A percentile compares a stretch with the other conserved stretches of the same genome.
phyloP scores from a whole-genome alignment of 805 yeast genomes.

The Ogataea glucozyma region DNA sequence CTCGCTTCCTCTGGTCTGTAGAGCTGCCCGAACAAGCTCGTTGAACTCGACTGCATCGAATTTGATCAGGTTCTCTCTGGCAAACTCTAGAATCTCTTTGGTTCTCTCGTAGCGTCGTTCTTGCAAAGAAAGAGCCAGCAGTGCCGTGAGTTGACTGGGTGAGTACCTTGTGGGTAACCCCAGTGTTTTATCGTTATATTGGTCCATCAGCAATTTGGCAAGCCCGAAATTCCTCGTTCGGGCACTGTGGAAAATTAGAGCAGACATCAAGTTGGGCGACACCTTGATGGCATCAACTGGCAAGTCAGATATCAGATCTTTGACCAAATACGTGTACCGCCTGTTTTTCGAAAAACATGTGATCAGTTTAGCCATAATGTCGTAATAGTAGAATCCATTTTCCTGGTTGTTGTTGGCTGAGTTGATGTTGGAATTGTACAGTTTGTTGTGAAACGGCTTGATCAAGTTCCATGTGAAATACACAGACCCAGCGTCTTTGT shows the following conservation, averaged over 20 bases:
- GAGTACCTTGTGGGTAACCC: conserved; percentile 28
- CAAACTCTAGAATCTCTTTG: conserved; percentile 31
- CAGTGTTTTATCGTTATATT: conserved; percentile 25
- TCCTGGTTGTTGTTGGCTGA: conserved; percentile 29
- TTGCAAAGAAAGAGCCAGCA: conserved; percentile 30
- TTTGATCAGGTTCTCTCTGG: conserved; percentile 26
- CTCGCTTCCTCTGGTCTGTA: conserved; percentile 18
- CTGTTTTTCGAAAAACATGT: conserved; percentile 31
- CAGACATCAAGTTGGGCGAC: conserved; percentile 36
- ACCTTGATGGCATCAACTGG: conserved; percentile 37
- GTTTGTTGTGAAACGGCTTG: conserved; percentile 32
- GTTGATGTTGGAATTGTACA: conserved; percentile 27
- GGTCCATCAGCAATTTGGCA: conserved; percentile 29
- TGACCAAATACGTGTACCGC: conserved; percentile 31
- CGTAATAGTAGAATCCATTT: conserved; percentile 34
- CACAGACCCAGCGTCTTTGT: conserved; percentile 31
- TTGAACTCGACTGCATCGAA: conserved; percentile 34
- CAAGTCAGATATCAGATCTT: conserved; percentile 29
- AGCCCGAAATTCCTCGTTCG: conserved; percentile 29
- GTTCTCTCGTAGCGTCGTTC: conserved; percentile 31
- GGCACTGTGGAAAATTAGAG: conserved; percentile 33
- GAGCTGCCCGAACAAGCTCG: conserved; percentile 31
- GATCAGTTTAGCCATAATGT: conserved; percentile 29
- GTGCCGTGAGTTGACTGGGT: conserved; percentile 32
- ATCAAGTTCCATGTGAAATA: conserved; percentile 32